phyloP scores from a whole-genome alignment of 441 rosid species.

The Gossypium gossypioides region DNA sequence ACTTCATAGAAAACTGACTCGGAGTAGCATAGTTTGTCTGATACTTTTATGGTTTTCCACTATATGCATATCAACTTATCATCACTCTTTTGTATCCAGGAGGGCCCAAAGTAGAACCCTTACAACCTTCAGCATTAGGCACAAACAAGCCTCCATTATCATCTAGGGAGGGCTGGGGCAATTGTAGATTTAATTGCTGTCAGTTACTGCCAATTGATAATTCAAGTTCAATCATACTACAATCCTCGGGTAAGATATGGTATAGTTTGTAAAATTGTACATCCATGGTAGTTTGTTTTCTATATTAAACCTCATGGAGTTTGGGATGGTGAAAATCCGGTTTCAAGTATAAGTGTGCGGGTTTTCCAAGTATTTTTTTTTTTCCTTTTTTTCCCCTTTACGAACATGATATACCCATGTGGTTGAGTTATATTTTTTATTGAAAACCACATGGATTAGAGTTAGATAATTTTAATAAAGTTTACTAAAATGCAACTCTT shows the following conservation, averaged over 20 bases:
- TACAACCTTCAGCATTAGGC: slow-evolving; percentile 1
- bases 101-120: slow-evolving; percentile 42
- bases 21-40: neutral
- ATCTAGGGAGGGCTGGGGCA: neutral
- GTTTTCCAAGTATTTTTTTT: slow-evolving; percentile 22
- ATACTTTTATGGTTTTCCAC: neutral
- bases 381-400: slow-evolving; percentile 6
- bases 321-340: slow-evolving; percentile 33
- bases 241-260: slow-evolving; percentile 23
- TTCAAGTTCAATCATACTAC: slow-evolving; percentile 16
- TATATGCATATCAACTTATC: neutral
- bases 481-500: slow-evolving; percentile 28
- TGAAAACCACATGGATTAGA: slow-evolving; percentile 48
- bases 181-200: neutral
- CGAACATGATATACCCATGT: slow-evolving; percentile 30
- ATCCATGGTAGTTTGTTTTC: slow-evolving; percentile 32
- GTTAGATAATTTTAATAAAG: slow-evolving; percentile 19
- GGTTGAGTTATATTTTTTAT: slow-evolving; percentile 46
- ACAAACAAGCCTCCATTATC: neutral
- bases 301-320: slow-evolving; percentile 25
- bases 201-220: slow-evolving; percentile 1
- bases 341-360: slow-evolving; percentile 26
- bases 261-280: slow-evolving; percentile 59
- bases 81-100: slow-evolving; percentile 30
- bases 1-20: neutral